Conservation (phyloP, 352 stramenopile genomes). For the Pythium sp. region DNA sequence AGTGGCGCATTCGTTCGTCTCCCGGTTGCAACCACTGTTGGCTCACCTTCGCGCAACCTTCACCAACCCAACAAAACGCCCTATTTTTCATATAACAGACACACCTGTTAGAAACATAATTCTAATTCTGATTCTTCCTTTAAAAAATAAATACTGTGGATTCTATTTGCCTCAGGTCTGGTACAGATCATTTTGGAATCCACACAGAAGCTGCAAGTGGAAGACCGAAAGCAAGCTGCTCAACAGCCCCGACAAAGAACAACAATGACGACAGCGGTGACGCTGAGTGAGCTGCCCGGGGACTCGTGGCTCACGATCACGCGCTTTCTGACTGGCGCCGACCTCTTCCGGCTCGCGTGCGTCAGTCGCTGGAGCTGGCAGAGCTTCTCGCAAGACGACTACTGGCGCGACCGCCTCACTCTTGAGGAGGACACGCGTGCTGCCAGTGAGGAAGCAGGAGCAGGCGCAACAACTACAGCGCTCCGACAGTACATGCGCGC, state of each 20-base stretch:
- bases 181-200: too few species aligned
- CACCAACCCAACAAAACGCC: too few species aligned
- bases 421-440: not conserved
- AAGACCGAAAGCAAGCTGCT: not conserved
- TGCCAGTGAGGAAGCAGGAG: not conserved
- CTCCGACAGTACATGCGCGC: constrained; percentile 6
- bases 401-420: not conserved
- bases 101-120: too few species aligned
- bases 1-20: too few species aligned
- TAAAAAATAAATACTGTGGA: too few species aligned
- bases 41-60: too few species aligned
- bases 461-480: not conserved
- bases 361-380: constrained; percentile 2
- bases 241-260: not conserved
- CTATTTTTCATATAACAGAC: too few species aligned
- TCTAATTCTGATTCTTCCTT: too few species aligned
- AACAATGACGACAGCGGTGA: not conserved
- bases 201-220: not conserved
- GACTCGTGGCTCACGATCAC: not conserved
- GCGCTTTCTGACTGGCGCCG: not conserved
- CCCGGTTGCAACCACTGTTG: too few species aligned
- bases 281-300: not conserved
- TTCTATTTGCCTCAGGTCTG: too few species aligned
- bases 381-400: constrained; percentile 1
- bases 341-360: constrained; percentile 1